Percentiles rank a stretch among this genome's conserved stretches.
phyloP scores from a whole-genome alignment of 306 rosid species.

The Chamaecrista fasciculata region DNA sequence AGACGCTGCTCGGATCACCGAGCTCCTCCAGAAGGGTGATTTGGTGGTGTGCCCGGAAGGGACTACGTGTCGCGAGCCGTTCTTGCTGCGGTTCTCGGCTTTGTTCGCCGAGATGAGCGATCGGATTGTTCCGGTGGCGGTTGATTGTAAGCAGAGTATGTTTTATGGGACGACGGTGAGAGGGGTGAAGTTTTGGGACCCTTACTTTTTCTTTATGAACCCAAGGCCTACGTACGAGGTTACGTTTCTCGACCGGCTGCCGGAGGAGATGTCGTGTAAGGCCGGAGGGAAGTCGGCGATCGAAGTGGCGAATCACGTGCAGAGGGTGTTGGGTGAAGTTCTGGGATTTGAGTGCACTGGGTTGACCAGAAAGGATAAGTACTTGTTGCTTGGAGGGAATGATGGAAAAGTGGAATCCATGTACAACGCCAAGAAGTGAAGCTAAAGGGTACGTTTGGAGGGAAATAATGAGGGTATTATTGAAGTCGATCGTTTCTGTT shows the following conservation, averaged over 20 bases:
- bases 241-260: conserved; percentile 64
- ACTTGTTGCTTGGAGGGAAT: conserved; percentile 83
- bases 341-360: conserved; percentile 84
- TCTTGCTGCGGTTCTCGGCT: conserved; percentile 80
- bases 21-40: conserved; percentile 76
- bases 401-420: conserved; percentile 96
- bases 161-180: conserved; percentile 88
- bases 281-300: conserved; percentile 82
- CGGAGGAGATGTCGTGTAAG: conserved; percentile 68
- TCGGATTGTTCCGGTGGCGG: conserved; percentile 91
- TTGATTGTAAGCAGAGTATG: conserved; percentile 81
- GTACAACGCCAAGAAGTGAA: conserved; percentile 54
- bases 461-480: not conserved
- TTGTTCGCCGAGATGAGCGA: conserved; percentile 91
- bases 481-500: not conserved
- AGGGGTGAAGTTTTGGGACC: conserved; percentile 92
- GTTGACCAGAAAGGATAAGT: conserved; percentile 84
- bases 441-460: not conserved
- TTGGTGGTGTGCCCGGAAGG: conserved; percentile 96
- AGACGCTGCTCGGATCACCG: conserved; percentile 71
- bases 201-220: conserved; percentile 94
- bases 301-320: conserved; percentile 96
- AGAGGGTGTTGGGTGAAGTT: conserved; percentile 74
- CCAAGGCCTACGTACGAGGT: conserved; percentile 85
- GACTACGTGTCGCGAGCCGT: conserved; percentile 85